A percentile compares a stretch with the other conserved stretches of the same genome.
phyloP scores from a whole-genome alignment of 2,329 filamentous ascomycete species.

The Cladosporium sp. region DNA sequence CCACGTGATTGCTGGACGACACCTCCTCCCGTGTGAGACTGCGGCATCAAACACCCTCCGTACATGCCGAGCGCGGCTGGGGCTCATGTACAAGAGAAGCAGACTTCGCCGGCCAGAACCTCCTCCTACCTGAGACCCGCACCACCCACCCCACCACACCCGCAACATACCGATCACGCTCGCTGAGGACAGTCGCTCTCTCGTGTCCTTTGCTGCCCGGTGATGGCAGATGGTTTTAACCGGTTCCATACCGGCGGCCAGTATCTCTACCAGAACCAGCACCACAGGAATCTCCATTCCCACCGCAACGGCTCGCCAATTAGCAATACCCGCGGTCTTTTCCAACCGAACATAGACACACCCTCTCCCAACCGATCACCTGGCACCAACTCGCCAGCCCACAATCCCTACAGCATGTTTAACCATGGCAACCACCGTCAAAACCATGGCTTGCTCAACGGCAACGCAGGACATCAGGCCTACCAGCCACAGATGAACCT shows the following conservation, averaged over 20 bases:
- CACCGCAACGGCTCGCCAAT: slow-evolving; percentile 51
- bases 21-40: not conserved
- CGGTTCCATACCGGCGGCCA: slow-evolving; percentile 63
- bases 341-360: slow-evolving; percentile 49
- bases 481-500: slow-evolving; percentile 58
- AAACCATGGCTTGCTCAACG: slow-evolving; percentile 75
- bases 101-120: slow-evolving; percentile 47
- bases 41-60: slow-evolving; percentile 22
- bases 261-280: slow-evolving; percentile 58
- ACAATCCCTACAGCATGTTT: slow-evolving; percentile 68
- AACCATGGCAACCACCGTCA: slow-evolving; percentile 65
- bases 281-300: slow-evolving; percentile 46
- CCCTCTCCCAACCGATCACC: slow-evolving; percentile 61
- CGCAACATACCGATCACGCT: slow-evolving; percentile 20
- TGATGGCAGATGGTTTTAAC: slow-evolving; percentile 69
- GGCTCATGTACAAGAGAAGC: slow-evolving; percentile 53
- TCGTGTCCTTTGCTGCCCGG: slow-evolving; percentile 41
- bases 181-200: slow-evolving; percentile 17
- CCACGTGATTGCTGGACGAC: slow-evolving; percentile 8
- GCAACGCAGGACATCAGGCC: slow-evolving; percentile 61
- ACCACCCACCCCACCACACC: slow-evolving; percentile 29
- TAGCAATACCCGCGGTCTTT: slow-evolving; percentile 40
- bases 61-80: slow-evolving; percentile 37
- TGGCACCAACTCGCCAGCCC: slow-evolving; percentile 51
- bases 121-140: slow-evolving; percentile 43